Evolutionary conservation across 805 yeast genomes (phyloP).

Genomic region (Candida sphagnicola): DNA sequence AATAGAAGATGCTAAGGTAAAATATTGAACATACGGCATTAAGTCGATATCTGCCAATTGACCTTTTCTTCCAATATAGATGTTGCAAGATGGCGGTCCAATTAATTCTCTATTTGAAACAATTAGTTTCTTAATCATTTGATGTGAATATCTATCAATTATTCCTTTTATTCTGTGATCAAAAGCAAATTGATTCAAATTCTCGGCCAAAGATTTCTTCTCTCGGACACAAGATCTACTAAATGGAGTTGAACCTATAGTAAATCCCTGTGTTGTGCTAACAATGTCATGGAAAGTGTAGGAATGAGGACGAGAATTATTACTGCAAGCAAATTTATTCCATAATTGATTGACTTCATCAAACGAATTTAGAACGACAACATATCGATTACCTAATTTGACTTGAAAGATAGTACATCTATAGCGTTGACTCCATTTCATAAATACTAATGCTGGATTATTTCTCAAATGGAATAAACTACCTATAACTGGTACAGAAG

Average conservation of each 20-base stretch:
- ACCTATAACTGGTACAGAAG: conserved; percentile 51
- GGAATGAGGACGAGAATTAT: conserved; percentile 63
- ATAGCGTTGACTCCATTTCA: conserved; percentile 40
- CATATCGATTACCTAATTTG: conserved; percentile 51
- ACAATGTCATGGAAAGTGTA: conserved; percentile 67
- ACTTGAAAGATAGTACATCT: conserved; percentile 54
- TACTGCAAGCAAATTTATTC: conserved; percentile 43
- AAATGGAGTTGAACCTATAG: conserved; percentile 64
- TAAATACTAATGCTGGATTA: conserved; percentile 49
- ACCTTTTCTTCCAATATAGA: conserved; percentile 8
- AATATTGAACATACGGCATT: conserved; percentile 43
- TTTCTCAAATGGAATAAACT: conserved; percentile 39
- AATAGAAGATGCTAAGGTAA: conserved; percentile 48
- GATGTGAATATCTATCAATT: conserved; percentile 35
- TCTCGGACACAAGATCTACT: conserved; percentile 43
- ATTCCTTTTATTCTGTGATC: conserved; percentile 26
- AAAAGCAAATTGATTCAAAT: conserved; percentile 30
- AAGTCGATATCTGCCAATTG: conserved; percentile 33
- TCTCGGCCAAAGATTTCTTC: conserved; percentile 45
- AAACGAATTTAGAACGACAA: conserved; percentile 66
- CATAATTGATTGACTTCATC: conserved; percentile 52
- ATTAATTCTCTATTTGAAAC: conserved; percentile 10
- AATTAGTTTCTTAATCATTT: conserved; percentile 16
- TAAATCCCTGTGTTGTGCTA: conserved; percentile 51
- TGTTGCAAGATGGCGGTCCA: conserved; percentile 17